A percentile compares a stretch with the other conserved stretches of the same genome.
phyloP scores from a whole-genome alignment of 2,329 filamentous ascomycete genomes.

The Gremmenia infestans region DNA sequence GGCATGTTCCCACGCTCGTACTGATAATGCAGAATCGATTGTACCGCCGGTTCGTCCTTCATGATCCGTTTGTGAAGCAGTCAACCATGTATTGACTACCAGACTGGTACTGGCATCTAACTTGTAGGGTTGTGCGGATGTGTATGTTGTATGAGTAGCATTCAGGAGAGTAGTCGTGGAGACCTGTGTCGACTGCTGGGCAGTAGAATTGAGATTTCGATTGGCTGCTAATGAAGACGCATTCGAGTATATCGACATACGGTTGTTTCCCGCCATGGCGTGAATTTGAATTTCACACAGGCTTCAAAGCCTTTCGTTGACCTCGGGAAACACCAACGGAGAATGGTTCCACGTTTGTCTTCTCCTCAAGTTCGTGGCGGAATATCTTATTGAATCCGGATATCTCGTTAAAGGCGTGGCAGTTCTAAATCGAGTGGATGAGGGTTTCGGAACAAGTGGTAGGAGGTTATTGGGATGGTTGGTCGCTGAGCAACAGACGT shows the following conservation, averaged over 20 bases:
- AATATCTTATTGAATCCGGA: too few relatives aligned
- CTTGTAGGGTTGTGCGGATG: slow-evolving; percentile 73
- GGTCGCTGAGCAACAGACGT: slow-evolving; percentile 24
- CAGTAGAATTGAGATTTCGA: slow-evolving; percentile 49
- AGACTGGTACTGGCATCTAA: slow-evolving; percentile 88
- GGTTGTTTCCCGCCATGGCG: slow-evolving; percentile 31
- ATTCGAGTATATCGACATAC: slow-evolving; percentile 60
- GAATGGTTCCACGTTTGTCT: neutral
- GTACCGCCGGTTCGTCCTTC: slow-evolving; percentile 70
- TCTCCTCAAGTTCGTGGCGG: neutral
- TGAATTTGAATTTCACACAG: slow-evolving; percentile 1
- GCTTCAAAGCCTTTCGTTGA: slow-evolving; percentile 18
- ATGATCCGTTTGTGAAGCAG: slow-evolving; percentile 63
- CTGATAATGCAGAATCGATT: slow-evolving; percentile 72
- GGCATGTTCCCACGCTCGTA: slow-evolving; percentile 93
- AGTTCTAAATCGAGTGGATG: too few relatives aligned
- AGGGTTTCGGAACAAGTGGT: neutral
- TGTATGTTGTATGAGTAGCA: slow-evolving; percentile 83
- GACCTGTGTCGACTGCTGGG: slow-evolving; percentile 70
- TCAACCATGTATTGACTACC: slow-evolving; percentile 94
- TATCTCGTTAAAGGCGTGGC: too few relatives aligned
- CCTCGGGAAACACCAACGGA: slow-evolving; percentile 4
- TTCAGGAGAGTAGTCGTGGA: slow-evolving; percentile 93
- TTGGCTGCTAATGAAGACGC: slow-evolving; percentile 57
- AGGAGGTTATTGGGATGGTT: neutral